A percentile compares a stretch with the other conserved stretches of the same genome.
phyloP scores from a whole-genome alignment of 208 protist species.

The Angomonas ambiguus region DNA sequence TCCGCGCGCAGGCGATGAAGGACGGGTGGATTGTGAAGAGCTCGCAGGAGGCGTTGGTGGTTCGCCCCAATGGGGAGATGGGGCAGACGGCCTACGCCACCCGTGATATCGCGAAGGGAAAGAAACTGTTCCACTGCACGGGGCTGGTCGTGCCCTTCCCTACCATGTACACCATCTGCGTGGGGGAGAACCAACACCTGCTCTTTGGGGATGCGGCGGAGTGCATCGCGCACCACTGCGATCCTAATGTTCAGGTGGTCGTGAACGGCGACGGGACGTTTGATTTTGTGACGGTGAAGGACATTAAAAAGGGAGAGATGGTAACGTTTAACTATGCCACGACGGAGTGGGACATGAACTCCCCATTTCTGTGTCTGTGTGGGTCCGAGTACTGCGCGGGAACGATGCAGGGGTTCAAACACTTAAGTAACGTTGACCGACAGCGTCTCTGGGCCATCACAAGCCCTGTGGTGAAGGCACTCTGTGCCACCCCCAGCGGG shows the following conservation, averaged over 20 bases:
- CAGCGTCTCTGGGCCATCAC: conserved; percentile 77
- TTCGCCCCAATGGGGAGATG: conserved; percentile 75
- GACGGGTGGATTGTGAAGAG: conserved; percentile 77
- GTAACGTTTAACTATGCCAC: conserved; percentile 88
- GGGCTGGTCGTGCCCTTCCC: conserved; percentile 78
- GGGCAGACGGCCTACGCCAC: conserved; percentile 78
- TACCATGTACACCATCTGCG: conserved; percentile 89
- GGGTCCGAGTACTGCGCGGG: conserved; percentile 52
- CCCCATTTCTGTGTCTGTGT: conserved; percentile 81
- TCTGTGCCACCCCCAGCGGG: conserved; percentile 8
- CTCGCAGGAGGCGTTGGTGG: conserved; percentile 37
- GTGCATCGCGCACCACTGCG: conserved; percentile 86
- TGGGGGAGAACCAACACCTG: conserved; percentile 61
- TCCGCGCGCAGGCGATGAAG: conserved; percentile 75
- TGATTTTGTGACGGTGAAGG: conserved; percentile 61
- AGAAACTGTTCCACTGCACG: conserved; percentile 57
- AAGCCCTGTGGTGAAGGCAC: conserved; percentile 46
- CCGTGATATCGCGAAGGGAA: conserved; percentile 35
- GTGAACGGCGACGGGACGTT: conserved; percentile 47
- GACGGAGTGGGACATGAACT: conserved; percentile 87
- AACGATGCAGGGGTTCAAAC: conserved; percentile 64
- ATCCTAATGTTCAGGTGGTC: conserved; percentile 75
- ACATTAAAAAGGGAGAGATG: conserved; percentile 65
- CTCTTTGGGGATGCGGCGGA: conserved; percentile 84
- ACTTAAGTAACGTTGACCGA: conserved; percentile 48